phyloP scores from a whole-genome alignment of 257 asterid genomes.

The Mentha longifolia region DNA sequence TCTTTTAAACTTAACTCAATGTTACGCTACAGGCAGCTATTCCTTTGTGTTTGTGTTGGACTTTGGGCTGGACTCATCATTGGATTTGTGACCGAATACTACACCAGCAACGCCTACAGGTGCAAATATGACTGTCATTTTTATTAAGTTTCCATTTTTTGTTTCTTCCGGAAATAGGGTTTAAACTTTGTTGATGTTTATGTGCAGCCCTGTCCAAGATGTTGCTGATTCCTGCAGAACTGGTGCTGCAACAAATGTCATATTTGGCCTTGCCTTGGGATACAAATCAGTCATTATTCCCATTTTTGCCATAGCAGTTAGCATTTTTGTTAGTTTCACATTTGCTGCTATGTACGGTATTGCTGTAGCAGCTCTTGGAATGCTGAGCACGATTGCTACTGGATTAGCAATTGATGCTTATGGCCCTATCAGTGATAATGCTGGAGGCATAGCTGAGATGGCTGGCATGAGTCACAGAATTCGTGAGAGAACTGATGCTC shows the following conservation, averaged over 20 bases:
- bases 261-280: conserved; percentile 96
- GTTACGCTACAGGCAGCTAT: conserved; percentile 66
- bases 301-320: conserved; percentile 81
- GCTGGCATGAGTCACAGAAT: conserved; percentile 97
- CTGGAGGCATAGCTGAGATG: conserved; percentile 99
- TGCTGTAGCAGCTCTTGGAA: conserved; percentile 93
- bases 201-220: conserved; percentile 79
- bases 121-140: conserved; percentile 21
- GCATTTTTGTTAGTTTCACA: conserved; percentile 83
- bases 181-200: background rate
- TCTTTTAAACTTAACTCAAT: conserved; percentile 11
- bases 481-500: conserved; percentile 96
- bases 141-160: background rate
- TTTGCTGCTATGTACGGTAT: conserved; percentile 97
- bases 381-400: conserved; percentile 95
- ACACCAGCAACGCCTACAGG: conserved; percentile 97
- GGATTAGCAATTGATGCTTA: conserved; percentile 95
- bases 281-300: conserved; percentile 94
- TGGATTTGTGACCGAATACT: conserved; percentile 87
- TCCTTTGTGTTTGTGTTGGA: conserved; percentile 89
- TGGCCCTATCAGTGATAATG: conserved; percentile 96
- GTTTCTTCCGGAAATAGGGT: background rate
- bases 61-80: conserved; percentile 98
- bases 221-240: conserved; percentile 99
- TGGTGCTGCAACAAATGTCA: conserved; percentile 95